Percentiles rank a stretch among this genome's conserved stretches.
Conservation (phyloP, 2,329 filamentous ascomycete genomes). For the Ophiocordyceps robertsii region DNA sequence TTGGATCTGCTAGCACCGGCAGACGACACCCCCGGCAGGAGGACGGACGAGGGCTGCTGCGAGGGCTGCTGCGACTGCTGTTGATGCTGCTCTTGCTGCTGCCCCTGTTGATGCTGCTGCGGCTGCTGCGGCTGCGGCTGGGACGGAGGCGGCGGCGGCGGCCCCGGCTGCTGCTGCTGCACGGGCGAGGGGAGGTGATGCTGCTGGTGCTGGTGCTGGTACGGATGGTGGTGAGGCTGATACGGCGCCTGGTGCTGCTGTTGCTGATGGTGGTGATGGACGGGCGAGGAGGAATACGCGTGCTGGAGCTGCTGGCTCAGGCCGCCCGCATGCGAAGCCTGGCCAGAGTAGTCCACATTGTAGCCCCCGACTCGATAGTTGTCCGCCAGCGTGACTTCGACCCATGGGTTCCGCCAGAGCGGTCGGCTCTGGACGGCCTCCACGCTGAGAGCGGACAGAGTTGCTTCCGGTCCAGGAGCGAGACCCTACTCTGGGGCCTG, state of each 20-base stretch:
- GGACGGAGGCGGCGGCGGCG: not conserved
- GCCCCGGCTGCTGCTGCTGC: conserved; percentile 1
- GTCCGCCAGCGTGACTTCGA: conserved; percentile 58
- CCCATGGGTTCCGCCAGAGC: conserved; percentile 68
- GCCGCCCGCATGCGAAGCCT: conserved; percentile 51
- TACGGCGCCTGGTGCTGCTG: conserved; percentile 1
- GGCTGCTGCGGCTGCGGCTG: not conserved
- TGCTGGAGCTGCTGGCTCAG: conserved; percentile 53
- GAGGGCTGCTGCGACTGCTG: not conserved
- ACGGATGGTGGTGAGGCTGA: conserved; percentile 12
- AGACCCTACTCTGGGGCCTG: conserved; percentile 26
- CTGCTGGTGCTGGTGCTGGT: not conserved
- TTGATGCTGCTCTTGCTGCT: conserved; percentile 1
- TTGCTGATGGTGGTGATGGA: conserved; percentile 13
- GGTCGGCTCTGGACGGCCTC: conserved; percentile 61
- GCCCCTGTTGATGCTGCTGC: conserved; percentile 1
- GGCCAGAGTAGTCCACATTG: conserved; percentile 62
- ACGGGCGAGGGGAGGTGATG: not conserved
- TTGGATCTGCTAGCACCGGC: conserved; percentile 31
- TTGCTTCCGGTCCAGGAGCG: conserved; percentile 37
- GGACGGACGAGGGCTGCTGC: conserved; percentile 22
- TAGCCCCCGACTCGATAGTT: conserved; percentile 62
- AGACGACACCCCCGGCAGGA: conserved; percentile 27
- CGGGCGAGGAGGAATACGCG: conserved; percentile 39
- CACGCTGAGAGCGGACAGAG: conserved; percentile 40